Base-by-base conservation (phyloP, 2,329 filamentous ascomycete genomes). In the Colletotrichum kahawae region DNA sequence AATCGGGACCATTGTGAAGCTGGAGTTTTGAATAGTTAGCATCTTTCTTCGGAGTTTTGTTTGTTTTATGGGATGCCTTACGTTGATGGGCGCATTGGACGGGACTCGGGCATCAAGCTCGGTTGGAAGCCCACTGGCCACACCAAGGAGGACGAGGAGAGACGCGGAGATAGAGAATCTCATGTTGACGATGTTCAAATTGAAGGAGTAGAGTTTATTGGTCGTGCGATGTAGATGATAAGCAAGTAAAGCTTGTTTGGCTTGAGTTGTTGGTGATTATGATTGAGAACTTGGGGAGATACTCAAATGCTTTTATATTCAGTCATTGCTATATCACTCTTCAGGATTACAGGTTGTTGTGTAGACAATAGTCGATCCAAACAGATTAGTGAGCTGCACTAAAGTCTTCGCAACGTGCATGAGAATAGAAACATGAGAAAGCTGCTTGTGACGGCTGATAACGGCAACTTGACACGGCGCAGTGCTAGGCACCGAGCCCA, bases 291-390 rank as follows among this genome's bases (percentile, higher is more conserved):
- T 51, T 51, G 4, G 12, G 2, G 43, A 51, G n/a, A 51, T 51
- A 9, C n/a, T 51, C 3, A n/a, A 51, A 4, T 12, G 43, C 43
- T 51, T 51, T 51, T 51, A 51, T 51, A 51, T 48, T 21, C 5
- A 13, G 18, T 21, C 2, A 7, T 5, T 48, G 2, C 10, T 48
- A 13, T 5, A 21, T 48, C 43, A 4, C 5, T 12, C n/a, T 48
- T 10, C 21, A 1, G 4, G 43, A 10, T 48, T 21, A 21, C n/a
- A 48, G 0, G 10, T 7, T 13, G 0, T 13, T 13, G n/a, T 5
- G n/a, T 4, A 21, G 18, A 48, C 0, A 7, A 48, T 48, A 4
- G 5, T 7, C 43, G 2, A 4, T 51, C 0, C 4, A 51, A 7
- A 10, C 5, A 5, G 1, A 51, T 7, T 4, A 10, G 43, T 48